These are phyloP conservation scores for Penicillium samsonianum DNA, from an alignment of 495 filamentous ascomycete species.

Conservation along the genomic window DNA sequence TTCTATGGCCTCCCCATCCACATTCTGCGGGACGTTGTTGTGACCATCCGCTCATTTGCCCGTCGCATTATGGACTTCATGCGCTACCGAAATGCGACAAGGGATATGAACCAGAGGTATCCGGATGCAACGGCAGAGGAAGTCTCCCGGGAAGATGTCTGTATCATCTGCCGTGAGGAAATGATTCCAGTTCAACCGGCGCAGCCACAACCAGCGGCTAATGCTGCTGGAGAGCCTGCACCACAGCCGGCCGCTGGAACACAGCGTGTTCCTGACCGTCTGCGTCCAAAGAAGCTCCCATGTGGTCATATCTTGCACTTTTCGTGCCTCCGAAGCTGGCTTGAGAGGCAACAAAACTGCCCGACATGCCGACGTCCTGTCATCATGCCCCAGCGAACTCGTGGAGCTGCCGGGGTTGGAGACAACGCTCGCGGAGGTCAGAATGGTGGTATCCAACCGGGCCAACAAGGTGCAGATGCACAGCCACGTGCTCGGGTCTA, in stretches of 20 bases:
- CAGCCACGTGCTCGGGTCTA: conserved; percentile 49
- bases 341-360: conserved; percentile 97
- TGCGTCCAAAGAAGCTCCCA: conserved; percentile 90
- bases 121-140: conserved; percentile 91
- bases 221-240: conserved; percentile 38
- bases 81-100: conserved; percentile 82
- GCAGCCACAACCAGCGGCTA: conserved; percentile 36
- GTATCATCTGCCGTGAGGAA: conserved; percentile 96
- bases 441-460: conserved; percentile 29
- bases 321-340: conserved; percentile 90
- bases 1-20: conserved; percentile 97
- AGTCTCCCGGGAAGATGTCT: conserved; percentile 81
- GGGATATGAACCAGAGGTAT: conserved; percentile 89
- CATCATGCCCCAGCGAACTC: conserved; percentile 33
- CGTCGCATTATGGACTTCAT: conserved; percentile 85
- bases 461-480: conserved; percentile 34
- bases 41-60: conserved; percentile 88
- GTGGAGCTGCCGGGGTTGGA: conserved; percentile 27
- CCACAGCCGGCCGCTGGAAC: conserved; percentile 14
- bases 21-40: conserved; percentile 90
- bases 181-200: conserved; percentile 72
- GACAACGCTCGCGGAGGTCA: conserved; percentile 35
- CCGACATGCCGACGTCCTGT: conserved; percentile 91
- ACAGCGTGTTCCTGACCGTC: conserved; percentile 65
- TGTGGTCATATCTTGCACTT: conserved; percentile 96